Base-by-base conservation (phyloP, 2,329 filamentous ascomycete genomes). In the Monosporascus sp. region DNA sequence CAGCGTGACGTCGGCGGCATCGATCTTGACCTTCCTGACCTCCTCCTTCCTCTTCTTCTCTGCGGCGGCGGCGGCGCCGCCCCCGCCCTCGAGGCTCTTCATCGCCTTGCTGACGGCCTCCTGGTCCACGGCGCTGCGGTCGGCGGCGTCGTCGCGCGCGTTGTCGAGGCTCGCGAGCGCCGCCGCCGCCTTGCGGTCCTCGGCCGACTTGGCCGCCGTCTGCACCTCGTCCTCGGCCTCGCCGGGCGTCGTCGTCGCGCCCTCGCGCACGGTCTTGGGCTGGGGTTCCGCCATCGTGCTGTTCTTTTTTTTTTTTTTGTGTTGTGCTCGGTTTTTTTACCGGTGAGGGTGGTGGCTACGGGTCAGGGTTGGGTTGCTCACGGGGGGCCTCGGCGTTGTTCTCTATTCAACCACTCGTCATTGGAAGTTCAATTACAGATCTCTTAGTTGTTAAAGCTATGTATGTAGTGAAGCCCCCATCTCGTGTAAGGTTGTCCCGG, bases 101-200 rank as follows among this genome's bases (percentile, higher is more conserved):
- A 90, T 87, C 25, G 88, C 88, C 66, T 88, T 85, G 63, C 77
- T 83, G 50, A 88, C 79, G 58, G 88, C 88, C 55, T 86, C 86
- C 50, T 82, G 74, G 67, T 91, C 87, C 60, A 88, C 81, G 57
- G 81, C 79, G 64, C 80, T 78, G 47, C 74, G 70, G 3, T 71
- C 65, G 18, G 70, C 65, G 36, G 67, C 64, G 45, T 77, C 73
- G 31, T 80, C 76, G 48, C 77, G 75, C 38, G 71, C 68, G 44
- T 74, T 69, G 66, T 90, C 87, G 60, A 92, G 83, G 56, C 79
- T 81, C 48, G 86, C 87, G 55, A 91, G 81, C 31, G 88, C 88
- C 7, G 85, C 85, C 41, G 86, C 86, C 46, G 87, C 86, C 71
- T 90, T 90, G 71, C 87, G 85, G 73, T 90, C 87, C 71, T 90